Evolutionary conservation across 306 rosid genomes (phyloP), one percentile per base, ranked within the genome.

Genomic region (Cucurbita moschata): DNA sequence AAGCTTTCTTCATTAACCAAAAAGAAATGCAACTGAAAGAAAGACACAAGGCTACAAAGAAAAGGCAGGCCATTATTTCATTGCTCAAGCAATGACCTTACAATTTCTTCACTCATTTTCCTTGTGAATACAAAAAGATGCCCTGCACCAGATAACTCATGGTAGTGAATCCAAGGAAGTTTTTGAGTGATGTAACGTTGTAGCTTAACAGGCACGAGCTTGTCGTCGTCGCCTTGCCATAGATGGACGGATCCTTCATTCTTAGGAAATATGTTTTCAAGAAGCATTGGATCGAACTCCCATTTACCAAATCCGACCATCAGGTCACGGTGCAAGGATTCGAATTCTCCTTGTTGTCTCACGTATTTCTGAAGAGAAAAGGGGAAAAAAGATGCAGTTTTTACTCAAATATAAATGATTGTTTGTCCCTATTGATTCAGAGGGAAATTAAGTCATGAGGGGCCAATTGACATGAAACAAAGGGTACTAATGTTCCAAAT

Each of bases 201-300:
- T 52, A 84, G 71, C 16, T 7, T 54, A 55, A 59, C 79, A 0
- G 85, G 86, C 59, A 83, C 74, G 26, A 90, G 81, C 50, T 9
- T 11, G 75, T 90, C 90, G 0, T 87, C 89, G 37, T 76, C 85
- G 14, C 96, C 92, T n/a, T 87, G 92, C 96, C 96, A 90, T 42
- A 87, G 70, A 82, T 90, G 89, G 61, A 86, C 88, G 0, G 83
- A 72, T 6, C 77, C 78, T 77, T 76, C 80, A 19, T 76, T 76
- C n/a, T 82, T 73, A 3, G 84, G 89, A 46, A 46, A 67, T 19
- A 67, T 67, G 75, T 85, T 87, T 35, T 86, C 74, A 42, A 89
- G 78, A 54, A 81, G 84, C 51, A 77, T 53, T 0, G 90, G 96
- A 71, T 75, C 82, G 43, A 87, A 89, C 61, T 85, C 87, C 96